A percentile compares a stretch with the other conserved stretches of the same genome.
phyloP scores from a whole-genome alignment of 441 rosid species.

The Gossypium lobatum region DNA sequence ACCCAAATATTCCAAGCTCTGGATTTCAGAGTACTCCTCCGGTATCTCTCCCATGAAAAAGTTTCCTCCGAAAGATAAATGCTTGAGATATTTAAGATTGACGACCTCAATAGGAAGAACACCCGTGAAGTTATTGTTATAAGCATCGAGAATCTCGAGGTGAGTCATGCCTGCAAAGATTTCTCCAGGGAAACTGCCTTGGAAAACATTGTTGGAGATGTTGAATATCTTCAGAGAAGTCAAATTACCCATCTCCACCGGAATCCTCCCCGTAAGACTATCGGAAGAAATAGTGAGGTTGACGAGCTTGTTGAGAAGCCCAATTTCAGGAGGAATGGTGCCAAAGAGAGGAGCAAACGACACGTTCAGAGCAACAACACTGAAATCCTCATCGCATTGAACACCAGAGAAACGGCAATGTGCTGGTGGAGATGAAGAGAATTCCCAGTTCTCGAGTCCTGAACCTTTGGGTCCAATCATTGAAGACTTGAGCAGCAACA shows the following conservation, averaged over 20 bases:
- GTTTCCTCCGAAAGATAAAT: conserved; percentile 64
- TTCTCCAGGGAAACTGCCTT: conserved; percentile 52
- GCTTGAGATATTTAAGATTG: conserved; percentile 40
- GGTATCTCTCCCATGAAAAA: conserved; percentile 69
- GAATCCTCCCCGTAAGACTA: conserved; percentile 51
- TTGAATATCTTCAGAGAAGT: conserved; percentile 47
- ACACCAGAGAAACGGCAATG: conserved; percentile 82
- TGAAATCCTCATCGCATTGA: conserved; percentile 38
- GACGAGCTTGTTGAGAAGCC: conserved; percentile 45
- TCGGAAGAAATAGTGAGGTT: conserved; percentile 44
- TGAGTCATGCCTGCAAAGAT: conserved; percentile 37
- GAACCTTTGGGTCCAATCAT: conserved; percentile 42
- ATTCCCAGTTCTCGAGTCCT: conserved; percentile 64
- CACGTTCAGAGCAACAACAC: conserved; percentile 55
- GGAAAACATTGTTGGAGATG: conserved; percentile 51
- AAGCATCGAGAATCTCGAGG: conserved; percentile 58
- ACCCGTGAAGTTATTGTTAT: conserved; percentile 66
- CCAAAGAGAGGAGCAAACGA: conserved; percentile 46
- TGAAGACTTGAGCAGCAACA: conserved; percentile 57
- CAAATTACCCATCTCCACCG: conserved; percentile 47
- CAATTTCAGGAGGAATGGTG: conserved; percentile 55
- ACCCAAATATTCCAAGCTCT: conserved; percentile 58
- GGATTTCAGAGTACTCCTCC: conserved; percentile 52
- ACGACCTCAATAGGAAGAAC: conserved; percentile 43
- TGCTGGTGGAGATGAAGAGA: conserved; percentile 32